Evolutionary conservation across 768 basidiomycete genomes (phyloP).

Genomic region (Podaxis sp.): DNA sequence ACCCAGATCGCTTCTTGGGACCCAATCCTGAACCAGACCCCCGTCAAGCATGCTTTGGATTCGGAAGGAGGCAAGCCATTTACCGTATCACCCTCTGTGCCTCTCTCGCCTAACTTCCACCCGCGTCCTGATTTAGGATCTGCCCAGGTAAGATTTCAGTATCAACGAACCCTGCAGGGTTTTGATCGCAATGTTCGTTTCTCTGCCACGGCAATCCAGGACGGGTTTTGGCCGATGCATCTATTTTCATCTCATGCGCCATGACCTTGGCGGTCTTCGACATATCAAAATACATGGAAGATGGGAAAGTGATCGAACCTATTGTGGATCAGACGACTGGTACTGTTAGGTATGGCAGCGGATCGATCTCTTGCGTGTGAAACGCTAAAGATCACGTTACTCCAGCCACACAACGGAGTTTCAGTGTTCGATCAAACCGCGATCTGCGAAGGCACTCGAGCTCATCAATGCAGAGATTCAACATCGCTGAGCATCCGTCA

Average conservation of each 20-base stretch:
- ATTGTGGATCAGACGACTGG: constrained; percentile 42
- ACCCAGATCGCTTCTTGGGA: constrained; percentile 47
- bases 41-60: constrained; percentile 49
- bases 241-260: constrained; percentile 39
- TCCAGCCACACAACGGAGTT: constrained; percentile 42
- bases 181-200: background rate
- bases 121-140: constrained; percentile 24
- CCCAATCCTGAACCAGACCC: constrained; percentile 43
- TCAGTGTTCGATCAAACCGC: constrained; percentile 39
- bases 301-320: constrained; percentile 31
- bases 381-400: background rate
- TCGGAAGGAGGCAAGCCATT: constrained; percentile 43
- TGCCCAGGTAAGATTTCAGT: constrained; percentile 30
- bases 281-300: constrained; percentile 30
- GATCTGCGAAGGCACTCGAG: constrained; percentile 39
- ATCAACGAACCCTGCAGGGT: constrained; percentile 11
- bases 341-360: constrained; percentile 39
- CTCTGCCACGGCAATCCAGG: constrained; percentile 23
- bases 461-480: constrained; percentile 27
- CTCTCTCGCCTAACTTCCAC: constrained; percentile 1
- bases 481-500: background rate
- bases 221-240: constrained; percentile 39
- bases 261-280: constrained; percentile 44
- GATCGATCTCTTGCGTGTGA: background rate
- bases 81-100: constrained; percentile 7